Base-by-base conservation (phyloP, 2,329 filamentous ascomycete genomes). In the Lasiodiplodia citricola region DNA sequence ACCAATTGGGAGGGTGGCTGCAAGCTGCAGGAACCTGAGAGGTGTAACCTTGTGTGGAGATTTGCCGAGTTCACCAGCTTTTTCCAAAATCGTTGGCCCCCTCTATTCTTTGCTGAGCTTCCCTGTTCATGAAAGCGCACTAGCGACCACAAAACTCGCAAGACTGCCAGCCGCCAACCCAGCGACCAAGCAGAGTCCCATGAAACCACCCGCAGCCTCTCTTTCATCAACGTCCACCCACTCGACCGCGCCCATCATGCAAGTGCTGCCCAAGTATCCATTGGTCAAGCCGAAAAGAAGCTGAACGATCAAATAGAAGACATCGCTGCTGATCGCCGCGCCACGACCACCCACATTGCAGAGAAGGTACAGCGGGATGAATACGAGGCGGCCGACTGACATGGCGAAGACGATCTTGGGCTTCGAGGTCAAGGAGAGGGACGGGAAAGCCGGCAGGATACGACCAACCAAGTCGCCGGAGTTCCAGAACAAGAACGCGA, bases 401-500 rank as follows among this genome's bases (percentile, higher is more conserved):
- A 94, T 78, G 21, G 86, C 75, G 75, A 97, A 93, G 10, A 97
- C 83, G 0, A 88, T 73, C 3, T 84, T 82, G 0, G 94, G 94
- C 18, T 87, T 85, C 62, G 88, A 84, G 0, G 86, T 86, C 10
- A 93, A 80, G 3, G 78, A 78, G 71, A 91, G 74, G 76, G 83
- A 67, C 77, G 90, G 79, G 80, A 86, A 71, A 77, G 87, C 83
- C 1, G 93, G 91, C 1, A 88, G 78, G 23, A 97, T 81, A 10
- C 96, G 88, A 6, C 96, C 96, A 16, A 87, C 71, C 8, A 98
- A 83, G 77, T 98, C 96, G 54, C 96, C 96, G 2, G 91, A 78
- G 77, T 98, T 99, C 96, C 96, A 99, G 77, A 96, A 88, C 70
- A 98, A 88, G 80, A 98, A 97, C 3, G 88, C 93, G 0, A 97